phyloP scores from a whole-genome alignment of 202 grass and related monocot species.

The Hordeum pubiflorum region DNA sequence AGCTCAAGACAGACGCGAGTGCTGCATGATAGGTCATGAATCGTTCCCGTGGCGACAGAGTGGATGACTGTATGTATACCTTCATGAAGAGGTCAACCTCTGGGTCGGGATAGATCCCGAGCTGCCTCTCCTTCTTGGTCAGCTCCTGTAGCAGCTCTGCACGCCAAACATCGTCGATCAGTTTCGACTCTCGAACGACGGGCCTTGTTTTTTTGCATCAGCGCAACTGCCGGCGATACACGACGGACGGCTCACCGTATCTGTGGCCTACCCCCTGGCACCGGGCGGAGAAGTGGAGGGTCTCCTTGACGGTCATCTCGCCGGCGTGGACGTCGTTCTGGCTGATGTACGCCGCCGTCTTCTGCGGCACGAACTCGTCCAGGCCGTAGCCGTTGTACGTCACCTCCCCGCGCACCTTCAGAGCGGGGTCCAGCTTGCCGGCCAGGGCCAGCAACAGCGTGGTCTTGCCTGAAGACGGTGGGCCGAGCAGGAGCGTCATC shows the following conservation, averaged over 20 bases:
- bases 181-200: background rate
- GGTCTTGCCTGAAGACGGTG: slow-evolving; percentile 56
- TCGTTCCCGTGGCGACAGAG: background rate
- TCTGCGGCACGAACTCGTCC: slow-evolving; percentile 70
- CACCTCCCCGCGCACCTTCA: slow-evolving; percentile 45
- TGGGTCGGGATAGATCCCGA: slow-evolving; percentile 49
- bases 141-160: slow-evolving; percentile 59
- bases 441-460: slow-evolving; percentile 52
- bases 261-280: slow-evolving; percentile 59
- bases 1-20: background rate
- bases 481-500: slow-evolving; percentile 63
- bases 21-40: background rate
- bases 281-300: slow-evolving; percentile 61
- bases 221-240: background rate
- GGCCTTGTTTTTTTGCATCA: background rate
- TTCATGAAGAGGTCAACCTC: slow-evolving; percentile 88
- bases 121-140: slow-evolving; percentile 55
- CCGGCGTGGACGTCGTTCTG: slow-evolving; percentile 59
- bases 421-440: slow-evolving; percentile 49
- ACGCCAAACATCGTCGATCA: background rate
- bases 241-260: slow-evolving; percentile 33
- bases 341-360: slow-evolving; percentile 74
- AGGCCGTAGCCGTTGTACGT: slow-evolving; percentile 52
- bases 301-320: slow-evolving; percentile 82
- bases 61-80: slow-evolving; percentile 4